Base-by-base conservation (phyloP, 192 early-diverging fungal genomes). In the Gaertneriomyces semiglobifer region DNA sequence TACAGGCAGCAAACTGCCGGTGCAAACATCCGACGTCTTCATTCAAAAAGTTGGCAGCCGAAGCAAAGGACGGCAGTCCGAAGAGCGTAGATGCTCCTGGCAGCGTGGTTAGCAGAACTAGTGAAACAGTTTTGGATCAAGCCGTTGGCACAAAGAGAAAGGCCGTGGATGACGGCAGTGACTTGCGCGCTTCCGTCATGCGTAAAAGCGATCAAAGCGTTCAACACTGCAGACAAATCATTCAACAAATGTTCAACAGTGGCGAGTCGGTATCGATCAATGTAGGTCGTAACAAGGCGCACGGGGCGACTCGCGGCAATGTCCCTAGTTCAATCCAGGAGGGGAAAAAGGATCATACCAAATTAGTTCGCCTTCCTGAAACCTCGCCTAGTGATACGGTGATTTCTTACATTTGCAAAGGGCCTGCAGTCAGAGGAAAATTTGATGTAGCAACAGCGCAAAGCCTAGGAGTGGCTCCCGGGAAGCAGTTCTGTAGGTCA, bases 351-450 rank as follows among this genome's bases (percentile, higher is more conserved):
- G 50, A 68, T 52, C 58, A 61, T 41, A 16, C 18, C n/a, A 50
- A 61, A 16, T 14, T 68, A 12, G 59, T 53, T 2, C 42, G 64
- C 8, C 60, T 64, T 16, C 68, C 66, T 11, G 53, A 44, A 16
- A 45, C 70, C 16, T n/a, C 5, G 9, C 39, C 44, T n/a, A 54
- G 45, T 33, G 16, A 50, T 12, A 65, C 44, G 8, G 64, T 70
- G 1, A 70, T 91, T 42, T 81, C 81, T 60, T 96, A 92, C 58
- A 89, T 94, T 10, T 86, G 86, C 63, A 80, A 85, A 63, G 88
- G 90, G 0, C 88, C 90, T 1, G 79, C 78, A 33, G 25, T 33
- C 25, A 81, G 39, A 83, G 92, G 93, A 19, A 95, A 93, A 65
- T 94, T 97, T 70, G 78, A 90, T 60, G 74, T 82, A 9, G 41